phyloP scores from a whole-genome alignment of 768 basidiomycete species.

The Lactifluus echinatus region DNA sequence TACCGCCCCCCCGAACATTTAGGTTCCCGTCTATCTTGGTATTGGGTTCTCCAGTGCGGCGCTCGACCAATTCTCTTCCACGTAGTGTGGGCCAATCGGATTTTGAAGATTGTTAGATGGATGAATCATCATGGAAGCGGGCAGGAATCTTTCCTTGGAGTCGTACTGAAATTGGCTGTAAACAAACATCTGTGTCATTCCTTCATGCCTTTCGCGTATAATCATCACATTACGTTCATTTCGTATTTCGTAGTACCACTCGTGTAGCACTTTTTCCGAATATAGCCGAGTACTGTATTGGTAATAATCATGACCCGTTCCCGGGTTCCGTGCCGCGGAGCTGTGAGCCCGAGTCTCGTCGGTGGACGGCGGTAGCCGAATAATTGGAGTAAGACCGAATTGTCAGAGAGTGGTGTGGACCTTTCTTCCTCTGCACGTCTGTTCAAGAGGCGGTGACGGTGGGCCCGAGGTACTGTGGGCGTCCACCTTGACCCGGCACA shows the following conservation, averaged over 20 bases:
- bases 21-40: background rate
- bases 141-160: background rate
- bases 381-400: background rate
- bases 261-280: background rate
- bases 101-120: slow-evolving; percentile 1
- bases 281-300: background rate
- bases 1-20: background rate
- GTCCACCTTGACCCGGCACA: background rate
- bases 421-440: background rate
- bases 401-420: too few relatives aligned
- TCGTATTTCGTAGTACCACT: background rate
- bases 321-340: slow-evolving; percentile 7
- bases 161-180: background rate
- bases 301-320: background rate
- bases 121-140: too few relatives aligned
- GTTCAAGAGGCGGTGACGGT: background rate
- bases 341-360: background rate
- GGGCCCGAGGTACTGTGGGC: background rate
- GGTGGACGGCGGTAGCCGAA: background rate
- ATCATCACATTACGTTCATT: slow-evolving; percentile 7
- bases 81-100: slow-evolving; percentile 11
- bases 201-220: background rate
- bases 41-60: background rate
- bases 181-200: background rate
- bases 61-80: slow-evolving; percentile 9